These are phyloP conservation scores for Aspergillus novofumigatus DNA, from an alignment of 2,329 filamentous ascomycete genomes.

Conservation along the genomic window DNA sequence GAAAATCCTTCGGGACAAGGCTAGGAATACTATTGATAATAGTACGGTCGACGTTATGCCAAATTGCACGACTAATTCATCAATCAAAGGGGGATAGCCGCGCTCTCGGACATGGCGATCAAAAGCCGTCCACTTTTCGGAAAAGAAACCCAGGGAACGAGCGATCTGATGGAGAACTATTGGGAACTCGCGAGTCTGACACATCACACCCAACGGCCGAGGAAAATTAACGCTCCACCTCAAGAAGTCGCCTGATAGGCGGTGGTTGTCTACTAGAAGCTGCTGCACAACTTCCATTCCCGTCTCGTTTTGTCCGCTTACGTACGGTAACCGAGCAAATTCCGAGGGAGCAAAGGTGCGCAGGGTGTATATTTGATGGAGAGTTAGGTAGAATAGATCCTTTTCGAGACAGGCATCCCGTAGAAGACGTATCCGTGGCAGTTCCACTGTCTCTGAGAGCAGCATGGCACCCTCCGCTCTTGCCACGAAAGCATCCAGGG, in stretches of 20 bases:
- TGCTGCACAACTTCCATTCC: slow-evolving; percentile 37
- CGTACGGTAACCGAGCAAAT: slow-evolving; percentile 37
- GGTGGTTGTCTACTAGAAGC: slow-evolving; percentile 46
- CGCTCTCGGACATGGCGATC: slow-evolving; percentile 30
- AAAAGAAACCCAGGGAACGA: slow-evolving; percentile 44
- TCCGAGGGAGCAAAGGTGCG: slow-evolving; percentile 43
- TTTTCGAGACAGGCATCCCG: slow-evolving; percentile 50
- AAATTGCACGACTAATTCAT: slow-evolving; percentile 51
- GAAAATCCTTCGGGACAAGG: slow-evolving; percentile 27
- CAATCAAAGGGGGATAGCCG: slow-evolving; percentile 53
- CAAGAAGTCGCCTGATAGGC: slow-evolving; percentile 38
- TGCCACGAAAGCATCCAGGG: slow-evolving; percentile 17
- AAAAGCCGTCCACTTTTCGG: slow-evolving; percentile 38
- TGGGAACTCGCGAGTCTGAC: slow-evolving; percentile 31
- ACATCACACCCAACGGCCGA: slow-evolving; percentile 23
- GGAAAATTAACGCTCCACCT: slow-evolving; percentile 50
- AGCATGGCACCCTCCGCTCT: slow-evolving; percentile 15
- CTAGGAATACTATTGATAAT: slow-evolving; percentile 50
- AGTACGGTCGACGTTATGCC: slow-evolving; percentile 49
- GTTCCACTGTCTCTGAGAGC: slow-evolving; percentile 38
- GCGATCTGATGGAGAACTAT: slow-evolving; percentile 37
- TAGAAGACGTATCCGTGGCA: slow-evolving; percentile 52
- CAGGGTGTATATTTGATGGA: slow-evolving; percentile 63
- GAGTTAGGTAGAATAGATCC: slow-evolving; percentile 61
- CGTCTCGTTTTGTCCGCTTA: slow-evolving; percentile 24